Percentiles rank a stretch among this genome's conserved stretches.
Conservation (phyloP, 1,284 basidiomycete species). For the Jaminaea rosea region DNA sequence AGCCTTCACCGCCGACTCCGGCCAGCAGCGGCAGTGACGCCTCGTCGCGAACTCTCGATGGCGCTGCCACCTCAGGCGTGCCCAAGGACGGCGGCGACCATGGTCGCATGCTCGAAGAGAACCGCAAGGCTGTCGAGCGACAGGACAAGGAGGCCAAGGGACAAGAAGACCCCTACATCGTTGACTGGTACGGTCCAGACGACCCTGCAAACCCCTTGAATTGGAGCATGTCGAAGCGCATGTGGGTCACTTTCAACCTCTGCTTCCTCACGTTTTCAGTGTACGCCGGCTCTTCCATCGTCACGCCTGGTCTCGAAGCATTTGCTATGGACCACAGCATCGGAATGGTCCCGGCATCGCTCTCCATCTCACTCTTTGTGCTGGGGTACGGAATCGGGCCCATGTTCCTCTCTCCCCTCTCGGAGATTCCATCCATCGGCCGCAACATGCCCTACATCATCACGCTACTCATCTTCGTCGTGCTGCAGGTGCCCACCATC, state of each 20-base stretch:
- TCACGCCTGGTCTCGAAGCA: constrained; percentile 54
- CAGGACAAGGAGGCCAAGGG: neutral
- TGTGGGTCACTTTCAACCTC: constrained; percentile 37
- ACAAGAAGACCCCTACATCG: constrained; percentile 47
- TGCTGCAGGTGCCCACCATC: constrained; percentile 22
- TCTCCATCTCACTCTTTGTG: constrained; percentile 28
- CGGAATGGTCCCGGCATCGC: constrained; percentile 11
- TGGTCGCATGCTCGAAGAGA: constrained; percentile 10
- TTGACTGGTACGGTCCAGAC: constrained; percentile 47
- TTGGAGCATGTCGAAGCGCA: constrained; percentile 37
- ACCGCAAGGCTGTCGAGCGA: neutral
- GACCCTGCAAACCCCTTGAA: constrained; percentile 46
- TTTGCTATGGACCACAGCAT: constrained; percentile 39
- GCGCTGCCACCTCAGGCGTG: neutral
- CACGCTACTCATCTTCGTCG: constrained; percentile 23
- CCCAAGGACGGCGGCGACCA: constrained; percentile 1
- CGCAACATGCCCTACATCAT: constrained; percentile 20
- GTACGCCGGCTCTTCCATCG: constrained; percentile 57
- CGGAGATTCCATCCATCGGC: constrained; percentile 44
- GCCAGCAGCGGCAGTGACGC: neutral
- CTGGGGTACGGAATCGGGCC: constrained; percentile 27
- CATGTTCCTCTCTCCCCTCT: constrained; percentile 42
- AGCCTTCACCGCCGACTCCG: neutral
- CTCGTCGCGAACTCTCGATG: neutral
- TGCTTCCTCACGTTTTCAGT: constrained; percentile 51